Percentiles rank a stretch among this genome's conserved stretches.
Evolutionary conservation across 768 basidiomycete species (phyloP).

Genomic region (Suillus bovinus): DNA sequence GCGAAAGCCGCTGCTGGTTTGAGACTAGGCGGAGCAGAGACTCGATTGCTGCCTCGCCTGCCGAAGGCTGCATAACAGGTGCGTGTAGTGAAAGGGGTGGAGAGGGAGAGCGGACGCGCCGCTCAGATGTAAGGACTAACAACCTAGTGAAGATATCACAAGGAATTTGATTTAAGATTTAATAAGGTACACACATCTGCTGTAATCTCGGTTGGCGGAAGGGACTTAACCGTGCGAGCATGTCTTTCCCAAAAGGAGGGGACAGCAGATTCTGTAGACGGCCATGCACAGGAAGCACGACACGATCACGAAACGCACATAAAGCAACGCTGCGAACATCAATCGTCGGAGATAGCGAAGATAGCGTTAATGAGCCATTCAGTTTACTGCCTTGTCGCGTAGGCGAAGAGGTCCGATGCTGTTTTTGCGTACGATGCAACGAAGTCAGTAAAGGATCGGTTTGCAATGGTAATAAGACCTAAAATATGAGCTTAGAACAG

Average conservation of each 20-base stretch:
- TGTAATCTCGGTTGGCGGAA: conserved; percentile 72
- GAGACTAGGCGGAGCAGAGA: conserved; percentile 68
- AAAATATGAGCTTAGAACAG: conserved; percentile 31
- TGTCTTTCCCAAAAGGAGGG: conserved; percentile 54
- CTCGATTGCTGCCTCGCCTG: conserved; percentile 66
- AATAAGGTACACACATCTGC: conserved; percentile 62
- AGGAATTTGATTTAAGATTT: background rate
- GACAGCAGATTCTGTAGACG: conserved; percentile 59
- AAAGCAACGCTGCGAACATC: conserved; percentile 84
- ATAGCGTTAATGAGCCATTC: conserved; percentile 22
- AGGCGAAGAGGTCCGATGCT: conserved; percentile 53
- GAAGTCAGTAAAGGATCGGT: conserved; percentile 66
- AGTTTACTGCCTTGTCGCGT: conserved; percentile 50
- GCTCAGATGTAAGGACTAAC: conserved; percentile 73
- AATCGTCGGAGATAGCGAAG: conserved; percentile 52
- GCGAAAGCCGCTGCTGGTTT: conserved; percentile 42
- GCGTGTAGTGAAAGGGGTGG: conserved; percentile 58
- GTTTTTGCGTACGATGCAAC: conserved; percentile 62
- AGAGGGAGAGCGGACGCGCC: conserved; percentile 53
- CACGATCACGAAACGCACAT: conserved; percentile 75
- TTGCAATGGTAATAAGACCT: conserved; percentile 63
- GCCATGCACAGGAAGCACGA: conserved; percentile 65
- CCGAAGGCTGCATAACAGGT: conserved; percentile 52
- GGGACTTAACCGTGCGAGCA: conserved; percentile 50
- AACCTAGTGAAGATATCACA: conserved; percentile 45